phyloP scores from a whole-genome alignment of 2,329 filamentous ascomycete species.

The Microascus cirrosus region DNA sequence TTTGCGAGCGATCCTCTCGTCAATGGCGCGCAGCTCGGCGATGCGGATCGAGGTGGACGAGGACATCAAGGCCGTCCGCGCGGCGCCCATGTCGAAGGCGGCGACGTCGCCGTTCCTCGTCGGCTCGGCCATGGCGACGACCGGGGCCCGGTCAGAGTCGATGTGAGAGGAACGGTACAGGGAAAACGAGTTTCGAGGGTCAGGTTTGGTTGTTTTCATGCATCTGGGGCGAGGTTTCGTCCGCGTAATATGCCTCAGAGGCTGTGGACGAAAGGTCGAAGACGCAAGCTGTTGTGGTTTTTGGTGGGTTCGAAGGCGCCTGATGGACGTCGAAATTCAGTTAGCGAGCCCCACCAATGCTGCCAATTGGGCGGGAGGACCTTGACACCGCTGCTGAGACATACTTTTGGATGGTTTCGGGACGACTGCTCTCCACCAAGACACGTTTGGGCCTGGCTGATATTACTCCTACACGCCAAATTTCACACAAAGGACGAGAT shows the following conservation, averaged over 20 bases:
- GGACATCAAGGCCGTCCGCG: constrained; percentile 41
- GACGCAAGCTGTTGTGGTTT: not conserved
- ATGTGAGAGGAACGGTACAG: not conserved
- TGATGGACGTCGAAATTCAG: not conserved
- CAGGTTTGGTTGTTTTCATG: not conserved
- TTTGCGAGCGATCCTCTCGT: constrained; percentile 44
- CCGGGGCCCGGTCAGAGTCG: not conserved
- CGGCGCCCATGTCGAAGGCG: constrained; percentile 36
- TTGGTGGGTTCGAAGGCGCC: not conserved
- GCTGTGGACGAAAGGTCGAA: not conserved
- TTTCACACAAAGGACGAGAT: not conserved
- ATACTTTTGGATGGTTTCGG: too few species aligned
- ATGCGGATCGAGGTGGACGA: constrained; percentile 50
- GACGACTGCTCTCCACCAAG: too few species aligned
- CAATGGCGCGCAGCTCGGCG: constrained; percentile 39
- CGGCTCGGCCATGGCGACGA: constrained; percentile 8
- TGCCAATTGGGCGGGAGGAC: not conserved
- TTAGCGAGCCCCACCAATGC: not conserved
- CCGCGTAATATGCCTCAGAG: not conserved
- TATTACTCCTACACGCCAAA: not conserved
- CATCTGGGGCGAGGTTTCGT: not conserved
- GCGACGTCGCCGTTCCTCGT: constrained; percentile 16
- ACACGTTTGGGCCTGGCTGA: not conserved
- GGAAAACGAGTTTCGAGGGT: not conserved
- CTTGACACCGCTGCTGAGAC: not conserved